These are phyloP conservation scores for Phytophthora parvispora DNA, from an alignment of 352 stramenopile genomes.

Conservation along the genomic window DNA sequence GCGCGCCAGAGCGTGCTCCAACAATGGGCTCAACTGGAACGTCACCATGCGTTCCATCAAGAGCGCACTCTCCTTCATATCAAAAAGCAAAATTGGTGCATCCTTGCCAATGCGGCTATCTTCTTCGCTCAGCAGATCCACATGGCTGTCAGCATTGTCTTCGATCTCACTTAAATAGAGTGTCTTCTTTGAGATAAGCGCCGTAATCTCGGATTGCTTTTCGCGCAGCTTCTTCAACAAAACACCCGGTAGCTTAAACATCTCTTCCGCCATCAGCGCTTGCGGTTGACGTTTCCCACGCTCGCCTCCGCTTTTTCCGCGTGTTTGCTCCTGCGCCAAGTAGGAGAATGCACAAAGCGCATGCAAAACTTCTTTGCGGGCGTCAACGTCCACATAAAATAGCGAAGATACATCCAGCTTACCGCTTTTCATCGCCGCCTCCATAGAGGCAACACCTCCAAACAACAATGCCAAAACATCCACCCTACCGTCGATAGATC, in stretches of 20 bases:
- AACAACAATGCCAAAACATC: conserved; percentile 84
- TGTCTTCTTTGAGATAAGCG: conserved; percentile 74
- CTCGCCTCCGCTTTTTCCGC: conserved; percentile 23
- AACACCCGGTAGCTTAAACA: conserved; percentile 70
- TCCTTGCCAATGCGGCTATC: conserved; percentile 77
- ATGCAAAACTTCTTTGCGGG: conserved; percentile 79
- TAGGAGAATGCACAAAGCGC: conserved; percentile 88
- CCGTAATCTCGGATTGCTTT: conserved; percentile 59
- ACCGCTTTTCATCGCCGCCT: conserved; percentile 82
- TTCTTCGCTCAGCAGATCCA: conserved; percentile 65
- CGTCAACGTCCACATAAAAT: conserved; percentile 76
- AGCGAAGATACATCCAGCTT: conserved; percentile 80
- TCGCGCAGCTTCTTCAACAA: conserved; percentile 73
- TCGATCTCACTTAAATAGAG: conserved; percentile 82
- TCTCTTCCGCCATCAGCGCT: conserved; percentile 69
- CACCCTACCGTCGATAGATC: conserved; percentile 48
- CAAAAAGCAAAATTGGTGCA: conserved; percentile 84
- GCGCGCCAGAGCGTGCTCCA: conserved; percentile 73
- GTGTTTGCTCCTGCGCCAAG: conserved; percentile 65
- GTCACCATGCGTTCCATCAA: conserved; percentile 78
- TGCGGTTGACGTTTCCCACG: conserved; percentile 26
- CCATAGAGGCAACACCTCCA: conserved; percentile 77
- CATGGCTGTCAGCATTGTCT: conserved; percentile 56
- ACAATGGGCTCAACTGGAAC: conserved; percentile 83
- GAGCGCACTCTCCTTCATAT: conserved; percentile 77